Evolutionary conservation across 768 basidiomycete species (phyloP).

Genomic region (Sarcodon aspratus): DNA sequence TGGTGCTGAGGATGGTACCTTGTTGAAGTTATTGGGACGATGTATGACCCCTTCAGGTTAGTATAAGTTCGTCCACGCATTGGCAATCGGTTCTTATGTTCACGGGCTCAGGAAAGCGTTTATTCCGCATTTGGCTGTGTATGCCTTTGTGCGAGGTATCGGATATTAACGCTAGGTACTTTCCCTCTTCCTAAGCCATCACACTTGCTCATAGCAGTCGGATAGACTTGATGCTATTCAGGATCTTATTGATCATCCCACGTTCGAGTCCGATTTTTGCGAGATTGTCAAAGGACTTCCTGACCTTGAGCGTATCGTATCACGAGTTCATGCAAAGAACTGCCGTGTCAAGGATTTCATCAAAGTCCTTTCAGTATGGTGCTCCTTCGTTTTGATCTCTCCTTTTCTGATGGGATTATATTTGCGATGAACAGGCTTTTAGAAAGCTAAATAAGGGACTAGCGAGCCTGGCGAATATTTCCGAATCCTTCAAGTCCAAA

Average conservation of each 20-base stretch:
- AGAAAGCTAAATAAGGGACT: conserved; percentile 62
- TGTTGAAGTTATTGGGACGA: conserved; percentile 69
- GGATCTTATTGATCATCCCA: conserved; percentile 73
- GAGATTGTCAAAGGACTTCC: conserved; percentile 73
- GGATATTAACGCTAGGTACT: conserved; percentile 82
- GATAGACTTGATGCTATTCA: conserved; percentile 86
- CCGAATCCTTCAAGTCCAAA: conserved; percentile 67
- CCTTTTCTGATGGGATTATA: not conserved
- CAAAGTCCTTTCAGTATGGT: conserved; percentile 62
- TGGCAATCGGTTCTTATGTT: conserved; percentile 3
- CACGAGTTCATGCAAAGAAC: conserved; percentile 88
- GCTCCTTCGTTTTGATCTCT: not conserved
- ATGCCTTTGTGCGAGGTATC: conserved; percentile 74
- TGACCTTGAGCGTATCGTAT: conserved; percentile 89
- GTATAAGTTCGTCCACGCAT: conserved; percentile 11
- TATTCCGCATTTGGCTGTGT: conserved; percentile 96
- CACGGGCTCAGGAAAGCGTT: conserved; percentile 61
- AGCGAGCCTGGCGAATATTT: conserved; percentile 43
- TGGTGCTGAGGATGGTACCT: conserved; percentile 84
- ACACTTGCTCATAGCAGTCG: not conserved
- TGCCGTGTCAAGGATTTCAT: conserved; percentile 83
- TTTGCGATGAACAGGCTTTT: conserved; percentile 46
- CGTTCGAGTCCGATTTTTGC: conserved; percentile 68
- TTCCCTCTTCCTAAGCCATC: not conserved
- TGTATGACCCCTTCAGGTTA: conserved; percentile 89